These are phyloP conservation scores for Apophysomyces variabilis DNA, from an alignment of 371 early-diverging fungal genomes.

Conservation along the genomic window DNA sequence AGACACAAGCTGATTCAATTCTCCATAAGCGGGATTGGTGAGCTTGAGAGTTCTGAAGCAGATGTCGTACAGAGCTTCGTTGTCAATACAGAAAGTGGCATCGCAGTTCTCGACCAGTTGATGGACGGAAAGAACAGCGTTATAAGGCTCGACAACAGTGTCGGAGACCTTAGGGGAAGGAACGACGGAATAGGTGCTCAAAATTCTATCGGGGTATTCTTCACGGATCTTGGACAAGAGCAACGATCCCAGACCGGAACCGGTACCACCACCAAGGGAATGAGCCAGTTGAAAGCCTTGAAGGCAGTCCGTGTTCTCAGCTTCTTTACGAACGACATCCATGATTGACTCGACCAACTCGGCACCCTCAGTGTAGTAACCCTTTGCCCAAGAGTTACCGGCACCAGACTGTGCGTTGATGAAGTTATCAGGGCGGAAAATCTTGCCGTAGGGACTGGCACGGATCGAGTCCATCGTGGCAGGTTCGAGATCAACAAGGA, in stretches of 20 bases:
- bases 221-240: conserved; percentile 85
- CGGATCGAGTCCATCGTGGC: conserved; percentile 97
- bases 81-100: conserved; percentile 97
- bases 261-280: conserved; percentile 88
- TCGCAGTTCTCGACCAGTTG: conserved; percentile 90
- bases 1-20: conserved; percentile 81
- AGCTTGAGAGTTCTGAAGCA: conserved; percentile 84
- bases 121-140: conserved; percentile 84
- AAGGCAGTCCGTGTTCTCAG: conserved; percentile 79
- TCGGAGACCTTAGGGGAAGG: conserved; percentile 92
- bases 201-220: conserved; percentile 91
- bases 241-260: conserved; percentile 85
- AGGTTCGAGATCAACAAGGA: conserved; percentile 98
- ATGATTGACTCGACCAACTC: conserved; percentile 82
- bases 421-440: conserved; percentile 89
- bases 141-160: conserved; percentile 91
- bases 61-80: conserved; percentile 93
- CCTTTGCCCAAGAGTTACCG: conserved; percentile 93
- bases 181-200: conserved; percentile 90
- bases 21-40: conserved; percentile 76
- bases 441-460: conserved; percentile 63
- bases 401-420: conserved; percentile 85
- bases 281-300: conserved; percentile 89
- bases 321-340: conserved; percentile 84
- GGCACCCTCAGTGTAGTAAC: conserved; percentile 90